Evolutionary conservation across 257 asterid genomes (phyloP), one percentile per base, ranked within the genome.

Genomic region (Misopates orontium): DNA sequence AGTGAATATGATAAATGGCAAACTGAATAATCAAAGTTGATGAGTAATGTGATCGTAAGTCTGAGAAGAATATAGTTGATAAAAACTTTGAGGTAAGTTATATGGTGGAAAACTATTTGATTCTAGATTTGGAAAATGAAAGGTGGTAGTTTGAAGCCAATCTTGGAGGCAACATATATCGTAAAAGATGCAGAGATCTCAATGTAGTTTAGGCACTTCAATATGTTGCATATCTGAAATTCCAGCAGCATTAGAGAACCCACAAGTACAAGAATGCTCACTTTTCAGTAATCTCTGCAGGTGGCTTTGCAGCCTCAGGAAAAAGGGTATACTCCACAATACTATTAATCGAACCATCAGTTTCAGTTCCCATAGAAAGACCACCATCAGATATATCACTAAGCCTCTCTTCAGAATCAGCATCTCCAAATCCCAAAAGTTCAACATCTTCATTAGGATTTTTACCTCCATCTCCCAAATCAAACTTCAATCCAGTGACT

Each of bases 361-460:
- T 81, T 78, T 93, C 98, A 1, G 97, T 90, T 65, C 90, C 95
- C 96, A 83, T 90, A 23, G 98, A 90, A 59, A 93, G 96, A 76
- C 79, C 96, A 11, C 99, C 81, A 78, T 93, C 99, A 31, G 99
- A 93, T 67, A 93, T 87, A 77, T 93, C 96, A 73, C 99, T 93
- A 19, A 93, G 85, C 68, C 97, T 84, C 80, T 87, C 96, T 25
- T 93, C 96, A 4, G 88, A 86, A 68, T 90, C 99, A 8, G 71
- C 87, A 67, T 87, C 99, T 65, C 89, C 97, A 11, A 90, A 71
- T 57, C 91, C 90, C 60, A 87, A 54, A 68, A 90, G 91, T 70
- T 80, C 97, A 15, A 76, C 64, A 24, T 94, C 96, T 1, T 83
- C 95, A 22, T 63, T 70, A 59, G 63, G 75, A 64, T 70, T 76